These are phyloP conservation scores for Onygenales sp. DNA, from an alignment of 2,329 filamentous ascomycete species.

Conservation along the genomic window DNA sequence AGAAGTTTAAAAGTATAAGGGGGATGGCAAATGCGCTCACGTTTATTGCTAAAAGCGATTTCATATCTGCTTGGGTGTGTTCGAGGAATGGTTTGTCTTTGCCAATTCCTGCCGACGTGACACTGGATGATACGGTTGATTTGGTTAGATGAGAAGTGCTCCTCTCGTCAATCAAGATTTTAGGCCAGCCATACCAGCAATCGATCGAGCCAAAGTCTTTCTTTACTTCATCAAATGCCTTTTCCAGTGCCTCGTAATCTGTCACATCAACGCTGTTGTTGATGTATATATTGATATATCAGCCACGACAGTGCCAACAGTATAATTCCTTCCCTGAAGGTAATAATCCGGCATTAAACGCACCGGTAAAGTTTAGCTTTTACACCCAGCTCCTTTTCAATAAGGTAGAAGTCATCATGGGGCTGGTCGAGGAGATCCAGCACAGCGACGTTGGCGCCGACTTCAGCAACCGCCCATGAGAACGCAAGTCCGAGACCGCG, in stretches of 20 bases:
- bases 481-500: slow-evolving; percentile 2
- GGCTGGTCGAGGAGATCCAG: slow-evolving; percentile 1
- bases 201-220: slow-evolving; percentile 3
- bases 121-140: neutral
- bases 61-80: slow-evolving; percentile 36
- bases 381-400: neutral
- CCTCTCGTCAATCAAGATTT: neutral
- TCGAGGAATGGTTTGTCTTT: slow-evolving; percentile 38
- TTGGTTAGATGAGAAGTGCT: neutral
- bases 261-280: slow-evolving; percentile 1
- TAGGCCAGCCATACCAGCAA: neutral
- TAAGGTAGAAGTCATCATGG: slow-evolving; percentile 1
- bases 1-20: neutral
- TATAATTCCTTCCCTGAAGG: neutral
- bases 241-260: neutral
- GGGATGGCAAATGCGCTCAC: slow-evolving; percentile 17
- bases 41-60: slow-evolving; percentile 34
- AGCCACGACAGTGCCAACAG: neutral
- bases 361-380: neutral
- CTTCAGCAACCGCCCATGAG: neutral
- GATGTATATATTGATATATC: too few species aligned
- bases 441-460: neutral
- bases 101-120: slow-evolving; percentile 24
- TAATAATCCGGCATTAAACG: neutral
- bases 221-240: neutral